Evolutionary conservation across 768 basidiomycete species (phyloP).

Genomic region (Kwoniella mangroviensis): DNA sequence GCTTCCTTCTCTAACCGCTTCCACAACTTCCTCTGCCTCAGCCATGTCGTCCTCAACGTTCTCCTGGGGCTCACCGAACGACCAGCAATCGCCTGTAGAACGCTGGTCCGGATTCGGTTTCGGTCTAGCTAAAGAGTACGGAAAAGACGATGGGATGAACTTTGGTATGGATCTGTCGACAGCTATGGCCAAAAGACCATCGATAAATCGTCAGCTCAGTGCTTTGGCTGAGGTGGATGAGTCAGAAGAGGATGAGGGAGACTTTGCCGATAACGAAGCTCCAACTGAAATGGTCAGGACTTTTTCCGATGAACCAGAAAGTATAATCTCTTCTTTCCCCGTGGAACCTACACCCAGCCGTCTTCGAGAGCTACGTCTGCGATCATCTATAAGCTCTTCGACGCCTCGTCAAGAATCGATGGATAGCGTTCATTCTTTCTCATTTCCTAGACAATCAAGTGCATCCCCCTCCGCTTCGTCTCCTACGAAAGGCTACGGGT

Average conservation of each 20-base stretch:
- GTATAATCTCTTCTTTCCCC: background rate
- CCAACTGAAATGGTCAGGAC: constrained; percentile 9
- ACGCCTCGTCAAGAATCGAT: constrained; percentile 22
- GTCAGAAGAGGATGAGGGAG: constrained; percentile 38
- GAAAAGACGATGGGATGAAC: constrained; percentile 21
- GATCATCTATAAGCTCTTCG: constrained; percentile 25
- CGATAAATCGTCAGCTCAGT: constrained; percentile 34
- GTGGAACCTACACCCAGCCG: constrained; percentile 22
- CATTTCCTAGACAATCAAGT: constrained; percentile 10
- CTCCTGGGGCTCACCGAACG: constrained; percentile 25
- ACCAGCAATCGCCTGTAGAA: constrained; percentile 27
- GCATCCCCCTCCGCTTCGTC: constrained; percentile 18
- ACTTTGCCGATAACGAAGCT: constrained; percentile 12
- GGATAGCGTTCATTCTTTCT: constrained; percentile 23
- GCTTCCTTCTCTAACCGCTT: constrained; percentile 20
- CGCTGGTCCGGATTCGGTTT: constrained; percentile 28
- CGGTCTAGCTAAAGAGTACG: constrained; percentile 26
- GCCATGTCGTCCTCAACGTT: constrained; percentile 12
- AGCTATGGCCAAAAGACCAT: constrained; percentile 33
- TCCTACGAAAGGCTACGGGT: constrained; percentile 45
- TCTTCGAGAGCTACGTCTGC: constrained; percentile 33
- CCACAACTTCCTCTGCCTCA: constrained; percentile 15
- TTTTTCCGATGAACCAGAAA: constrained; percentile 10
- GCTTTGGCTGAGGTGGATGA: constrained; percentile 52
- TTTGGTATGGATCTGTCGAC: constrained; percentile 24